Evolutionary conservation across 1,139 yeast genomes (phyloP), one percentile per base, ranked within the genome.

Genomic region (Blastobotrys apis): DNA sequence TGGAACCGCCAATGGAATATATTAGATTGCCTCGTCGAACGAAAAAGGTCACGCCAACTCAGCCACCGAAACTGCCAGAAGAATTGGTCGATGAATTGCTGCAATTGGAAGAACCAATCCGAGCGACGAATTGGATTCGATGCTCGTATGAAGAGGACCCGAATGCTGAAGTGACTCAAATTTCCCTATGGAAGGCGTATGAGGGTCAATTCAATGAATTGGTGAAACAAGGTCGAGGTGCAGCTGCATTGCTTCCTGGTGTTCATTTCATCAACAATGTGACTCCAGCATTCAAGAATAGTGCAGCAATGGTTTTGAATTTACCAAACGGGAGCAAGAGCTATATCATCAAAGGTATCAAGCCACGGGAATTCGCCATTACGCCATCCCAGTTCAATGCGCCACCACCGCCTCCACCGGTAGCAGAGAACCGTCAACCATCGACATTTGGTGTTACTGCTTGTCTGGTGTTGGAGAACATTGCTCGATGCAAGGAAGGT

Each of bases 251-350:
- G 41, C 73, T 92, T 38, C 95, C 97, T 1, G 98, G 98, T 0
- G 97, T 94, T 16, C 97, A 92, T 55, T 92, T 92, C 61, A 92
- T 92, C 60, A 88, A 90, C 59, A 92, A 92, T 60, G 97, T 92
- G 12, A 82, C 92, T 21, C 79, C 80, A 47, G 96, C 97, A 0
- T 90, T 90, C 63, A 83, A 87, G n/a, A 78, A 81, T 55, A 87
- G 96, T 1, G 85, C 87, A 47, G 97, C 98, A 1, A 88, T 88
- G 90, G 97, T 92, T 15, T 79, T 90, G 48, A 63, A 71, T 27
- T 51, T 58, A 12, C 72, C 75, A 1, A 76, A 75, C 27, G 82
- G 81, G 6, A 76, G 78, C 54, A 81, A 86, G 58, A 83, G 83
- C 63, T 92, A 92, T 59, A 87, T 92, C 40, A 90, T 92, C 57